Conservation (phyloP, 2,329 filamentous ascomycete species). For the Fusarium globosum region DNA sequence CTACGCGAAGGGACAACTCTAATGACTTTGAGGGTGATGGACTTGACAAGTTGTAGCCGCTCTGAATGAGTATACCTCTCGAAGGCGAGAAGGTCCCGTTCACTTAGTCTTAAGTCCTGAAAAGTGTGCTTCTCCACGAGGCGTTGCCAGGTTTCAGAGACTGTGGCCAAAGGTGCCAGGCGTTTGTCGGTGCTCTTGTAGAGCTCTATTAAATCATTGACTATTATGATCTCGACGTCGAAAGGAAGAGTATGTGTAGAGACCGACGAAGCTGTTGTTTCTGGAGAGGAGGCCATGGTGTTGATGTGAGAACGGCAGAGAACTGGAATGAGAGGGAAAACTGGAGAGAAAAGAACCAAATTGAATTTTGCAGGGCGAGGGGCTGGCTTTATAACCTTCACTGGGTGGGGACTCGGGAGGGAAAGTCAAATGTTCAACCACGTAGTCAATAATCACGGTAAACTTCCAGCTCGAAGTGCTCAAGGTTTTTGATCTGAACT, state of each 20-base stretch:
- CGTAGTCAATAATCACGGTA: no score
- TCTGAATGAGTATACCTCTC: accelerated
- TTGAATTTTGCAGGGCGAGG: background rate
- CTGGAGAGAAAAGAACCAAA: background rate
- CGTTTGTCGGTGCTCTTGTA: accelerated
- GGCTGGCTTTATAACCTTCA: background rate
- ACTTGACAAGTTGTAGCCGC: background rate
- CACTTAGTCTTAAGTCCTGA: background rate
- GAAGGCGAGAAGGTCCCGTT: background rate
- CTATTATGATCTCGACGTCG: background rate
- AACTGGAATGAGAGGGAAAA: background rate
- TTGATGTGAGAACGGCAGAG: background rate
- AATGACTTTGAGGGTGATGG: background rate
- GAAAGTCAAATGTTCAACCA: background rate
- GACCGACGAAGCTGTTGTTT: accelerated
- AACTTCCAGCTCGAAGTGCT: background rate
- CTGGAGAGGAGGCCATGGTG: background rate
- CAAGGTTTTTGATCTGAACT: background rate
- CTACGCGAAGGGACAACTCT: no score
- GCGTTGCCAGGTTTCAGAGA: background rate
- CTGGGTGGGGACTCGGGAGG: background rate
- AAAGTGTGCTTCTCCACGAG: background rate
- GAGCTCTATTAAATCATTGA: background rate
- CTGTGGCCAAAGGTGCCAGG: background rate
- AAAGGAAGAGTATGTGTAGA: background rate